Percentiles rank a stretch among this genome's conserved stretches.
Conservation (phyloP, 192 early-diverging fungal species). For the Cetraspora pellucida region DNA sequence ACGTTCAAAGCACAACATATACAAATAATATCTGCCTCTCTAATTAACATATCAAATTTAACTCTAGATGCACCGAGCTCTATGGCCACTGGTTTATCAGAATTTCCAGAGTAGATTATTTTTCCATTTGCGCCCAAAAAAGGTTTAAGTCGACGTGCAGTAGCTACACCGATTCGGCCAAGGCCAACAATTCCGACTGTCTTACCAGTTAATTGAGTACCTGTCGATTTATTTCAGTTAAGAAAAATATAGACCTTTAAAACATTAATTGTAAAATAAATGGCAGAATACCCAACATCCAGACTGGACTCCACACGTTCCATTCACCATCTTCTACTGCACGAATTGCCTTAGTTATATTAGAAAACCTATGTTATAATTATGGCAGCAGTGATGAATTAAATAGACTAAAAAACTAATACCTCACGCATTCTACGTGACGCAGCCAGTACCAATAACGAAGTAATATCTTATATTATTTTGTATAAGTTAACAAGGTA, state of each 20-base stretch:
- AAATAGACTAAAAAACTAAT: background rate
- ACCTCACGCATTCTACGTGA: conserved; percentile 69
- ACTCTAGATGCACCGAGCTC: conserved; percentile 54
- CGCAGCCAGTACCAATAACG: conserved; percentile 75
- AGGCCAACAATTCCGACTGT: conserved; percentile 84
- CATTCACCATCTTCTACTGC: conserved; percentile 49
- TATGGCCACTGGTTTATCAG: conserved; percentile 52
- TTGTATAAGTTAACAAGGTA: background rate
- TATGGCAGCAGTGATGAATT: background rate
- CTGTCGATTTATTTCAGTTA: conserved; percentile 34
- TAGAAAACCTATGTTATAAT: background rate
- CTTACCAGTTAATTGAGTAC: conserved; percentile 74
- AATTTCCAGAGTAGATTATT: conserved; percentile 66
- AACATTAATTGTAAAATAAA: background rate
- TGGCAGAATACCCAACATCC: conserved; percentile 47
- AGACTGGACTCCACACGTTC: conserved; percentile 63
- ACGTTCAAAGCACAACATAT: conserved; percentile 74
- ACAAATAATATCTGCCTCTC: conserved; percentile 70
- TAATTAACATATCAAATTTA: conserved; percentile 61
- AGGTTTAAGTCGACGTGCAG: conserved; percentile 67
- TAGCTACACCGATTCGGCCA: conserved; percentile 80
- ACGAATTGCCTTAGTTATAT: conserved; percentile 23
- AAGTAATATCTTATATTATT: conserved; percentile 59
- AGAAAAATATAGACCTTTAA: background rate
- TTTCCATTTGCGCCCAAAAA: conserved; percentile 58